These are phyloP conservation scores for Leccinum ochraceum DNA, from an alignment of 768 basidiomycete species.

Conservation along the genomic window DNA sequence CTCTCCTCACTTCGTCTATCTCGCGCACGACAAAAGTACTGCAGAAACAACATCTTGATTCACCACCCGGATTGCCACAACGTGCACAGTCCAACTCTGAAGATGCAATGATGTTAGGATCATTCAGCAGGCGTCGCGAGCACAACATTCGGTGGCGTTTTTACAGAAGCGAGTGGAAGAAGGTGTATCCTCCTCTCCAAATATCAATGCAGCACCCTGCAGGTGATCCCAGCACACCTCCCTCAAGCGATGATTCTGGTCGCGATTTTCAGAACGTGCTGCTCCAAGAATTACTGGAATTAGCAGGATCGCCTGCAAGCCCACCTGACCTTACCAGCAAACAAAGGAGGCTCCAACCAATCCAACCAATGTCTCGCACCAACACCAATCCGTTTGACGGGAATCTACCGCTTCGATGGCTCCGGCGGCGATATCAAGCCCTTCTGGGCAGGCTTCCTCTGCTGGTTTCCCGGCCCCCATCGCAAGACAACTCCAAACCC, in stretches of 20 bases:
- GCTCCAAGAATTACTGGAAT: constrained; percentile 45
- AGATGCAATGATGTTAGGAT: constrained; percentile 61
- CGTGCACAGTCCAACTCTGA: constrained; percentile 57
- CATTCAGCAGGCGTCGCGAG: constrained; percentile 71
- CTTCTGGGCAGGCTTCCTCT: constrained; percentile 64
- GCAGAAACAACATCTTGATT: constrained; percentile 38
- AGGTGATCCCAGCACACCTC: constrained; percentile 6
- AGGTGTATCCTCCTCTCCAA: constrained; percentile 62
- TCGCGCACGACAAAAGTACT: constrained; percentile 52
- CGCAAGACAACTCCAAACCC: constrained; percentile 5
- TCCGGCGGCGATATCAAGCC: constrained; percentile 55
- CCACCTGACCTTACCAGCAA: constrained; percentile 35
- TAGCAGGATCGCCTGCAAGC: constrained; percentile 40
- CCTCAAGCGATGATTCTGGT: constrained; percentile 9
- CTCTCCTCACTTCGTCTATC: constrained; percentile 56
- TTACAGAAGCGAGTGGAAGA: constrained; percentile 54
- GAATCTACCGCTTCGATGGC: constrained; percentile 28
- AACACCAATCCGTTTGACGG: constrained; percentile 22
- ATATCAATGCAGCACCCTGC: constrained; percentile 32
- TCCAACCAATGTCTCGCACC: neutral
- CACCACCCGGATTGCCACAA: constrained; percentile 57
- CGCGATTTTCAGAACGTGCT: constrained; percentile 45
- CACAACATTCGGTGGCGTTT: constrained; percentile 72
- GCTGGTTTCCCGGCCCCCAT: constrained; percentile 37
- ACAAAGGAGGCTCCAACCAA: constrained; percentile 7